Conservation (phyloP, 768 basidiomycete species). For the Boletus vermiculosoides region DNA sequence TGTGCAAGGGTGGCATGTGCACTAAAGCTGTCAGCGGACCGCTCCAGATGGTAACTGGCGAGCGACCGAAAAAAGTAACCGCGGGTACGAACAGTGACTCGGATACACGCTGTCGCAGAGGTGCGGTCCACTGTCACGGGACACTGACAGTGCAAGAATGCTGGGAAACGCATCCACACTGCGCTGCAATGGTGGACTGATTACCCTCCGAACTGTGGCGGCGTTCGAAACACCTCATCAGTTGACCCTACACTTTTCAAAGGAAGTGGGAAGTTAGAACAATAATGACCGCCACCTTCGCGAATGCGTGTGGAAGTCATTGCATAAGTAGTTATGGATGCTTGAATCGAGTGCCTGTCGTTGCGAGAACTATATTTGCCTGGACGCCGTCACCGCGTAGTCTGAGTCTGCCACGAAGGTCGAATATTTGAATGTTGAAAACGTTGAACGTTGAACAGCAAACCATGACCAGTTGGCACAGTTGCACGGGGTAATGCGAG, state of each 20-base stretch:
- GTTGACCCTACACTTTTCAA: not conserved
- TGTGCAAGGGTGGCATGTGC: not conserved
- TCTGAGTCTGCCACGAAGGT: constrained; percentile 4
- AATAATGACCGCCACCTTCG: constrained; percentile 16
- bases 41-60: not conserved
- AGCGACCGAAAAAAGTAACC: not conserved
- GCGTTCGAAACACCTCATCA: constrained; percentile 2
- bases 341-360: not conserved
- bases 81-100: not conserved
- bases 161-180: not conserved
- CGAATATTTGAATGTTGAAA: not conserved
- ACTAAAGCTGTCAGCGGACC: not conserved
- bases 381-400: not conserved
- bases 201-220: not conserved
- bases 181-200: not conserved
- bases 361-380: not conserved
- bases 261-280: not conserved
- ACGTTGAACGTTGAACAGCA: not conserved
- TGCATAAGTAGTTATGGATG: not conserved
- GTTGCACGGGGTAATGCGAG: not conserved
- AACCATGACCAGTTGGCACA: constrained; percentile 2
- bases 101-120: not conserved
- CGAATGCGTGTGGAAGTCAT: constrained; percentile 4
- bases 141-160: constrained; percentile 4
- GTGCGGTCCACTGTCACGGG: constrained; percentile 3